These are phyloP conservation scores for Fusarium sulawesiense DNA, from an alignment of 2,329 filamentous ascomycete genomes.

Conservation along the genomic window DNA sequence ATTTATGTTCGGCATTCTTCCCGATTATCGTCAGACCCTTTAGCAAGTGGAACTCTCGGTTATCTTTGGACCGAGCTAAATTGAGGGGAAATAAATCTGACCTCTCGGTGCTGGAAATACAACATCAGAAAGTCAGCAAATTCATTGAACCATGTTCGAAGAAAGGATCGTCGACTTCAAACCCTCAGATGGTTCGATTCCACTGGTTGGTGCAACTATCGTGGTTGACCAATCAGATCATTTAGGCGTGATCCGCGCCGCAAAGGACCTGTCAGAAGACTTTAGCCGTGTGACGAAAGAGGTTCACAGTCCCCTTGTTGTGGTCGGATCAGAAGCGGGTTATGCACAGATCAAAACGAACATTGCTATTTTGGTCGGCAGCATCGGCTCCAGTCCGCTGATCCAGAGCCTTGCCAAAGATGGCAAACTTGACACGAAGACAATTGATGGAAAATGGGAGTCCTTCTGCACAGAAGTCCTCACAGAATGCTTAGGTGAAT, in stretches of 20 bases:
- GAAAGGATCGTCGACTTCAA: conserved; percentile 19
- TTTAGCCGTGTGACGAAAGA: conserved; percentile 22
- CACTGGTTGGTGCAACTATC: conserved; percentile 18
- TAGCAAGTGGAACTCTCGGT: neutral
- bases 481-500: neutral
- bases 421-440: neutral
- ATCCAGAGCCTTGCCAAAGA: neutral
- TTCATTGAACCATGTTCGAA: conserved; percentile 18
- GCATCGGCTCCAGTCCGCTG: neutral
- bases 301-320: neutral
- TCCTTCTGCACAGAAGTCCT: conserved; percentile 2
- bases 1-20: neutral
- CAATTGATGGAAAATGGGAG: conserved; percentile 27
- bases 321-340: neutral
- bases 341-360: neutral
- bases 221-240: conserved; percentile 26
- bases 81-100: neutral
- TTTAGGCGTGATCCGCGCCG: conserved; percentile 23
- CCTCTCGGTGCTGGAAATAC: neutral
- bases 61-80: neutral
- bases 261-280: conserved; percentile 22
- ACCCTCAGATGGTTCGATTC: neutral
- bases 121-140: neutral
- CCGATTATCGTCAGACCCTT: neutral
- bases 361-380: conserved; percentile 6